A percentile compares a stretch with the other conserved stretches of the same genome.
Conservation (phyloP, 306 rosid genomes). For the Clitoria ternatea region DNA sequence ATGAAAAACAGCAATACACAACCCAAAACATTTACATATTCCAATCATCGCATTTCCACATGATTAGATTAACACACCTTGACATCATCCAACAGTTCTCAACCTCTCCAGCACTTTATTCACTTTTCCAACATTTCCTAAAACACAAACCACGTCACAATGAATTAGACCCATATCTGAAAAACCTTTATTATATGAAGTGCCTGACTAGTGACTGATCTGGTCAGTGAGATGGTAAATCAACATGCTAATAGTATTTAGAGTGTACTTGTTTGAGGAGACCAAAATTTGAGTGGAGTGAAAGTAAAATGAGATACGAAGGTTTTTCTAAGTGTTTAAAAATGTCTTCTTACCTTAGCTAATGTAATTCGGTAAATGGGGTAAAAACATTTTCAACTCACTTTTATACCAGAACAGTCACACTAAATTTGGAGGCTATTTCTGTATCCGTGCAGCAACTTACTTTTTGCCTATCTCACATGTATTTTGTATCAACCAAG, state of each 20-base stretch:
- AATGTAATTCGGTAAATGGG: not conserved
- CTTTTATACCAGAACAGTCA: not conserved
- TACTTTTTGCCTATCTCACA: not conserved
- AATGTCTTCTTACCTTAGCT: not conserved
- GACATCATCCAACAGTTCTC: constrained; percentile 10
- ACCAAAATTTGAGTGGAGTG: not conserved
- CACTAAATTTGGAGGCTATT: not conserved
- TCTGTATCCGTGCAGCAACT: not conserved
- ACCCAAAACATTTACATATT: not conserved
- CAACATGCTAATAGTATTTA: not conserved
- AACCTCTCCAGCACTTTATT: not conserved
- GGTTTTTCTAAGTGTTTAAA: not conserved
- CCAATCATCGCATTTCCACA: constrained; percentile 2
- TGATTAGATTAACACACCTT: not conserved
- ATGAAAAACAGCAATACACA: not conserved
- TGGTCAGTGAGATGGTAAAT: not conserved
- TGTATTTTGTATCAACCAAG: not conserved
- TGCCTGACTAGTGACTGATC: not conserved
- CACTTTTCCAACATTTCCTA: constrained; percentile 21
- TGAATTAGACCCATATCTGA: not conserved
- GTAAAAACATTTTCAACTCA: not conserved
- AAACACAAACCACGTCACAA: not conserved
- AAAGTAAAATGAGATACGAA: not conserved
- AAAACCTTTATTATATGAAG: not conserved
- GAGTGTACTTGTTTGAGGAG: not conserved